These are phyloP conservation scores for Boletales sp. DNA, from an alignment of 768 basidiomycete species.

Conservation along the genomic window DNA sequence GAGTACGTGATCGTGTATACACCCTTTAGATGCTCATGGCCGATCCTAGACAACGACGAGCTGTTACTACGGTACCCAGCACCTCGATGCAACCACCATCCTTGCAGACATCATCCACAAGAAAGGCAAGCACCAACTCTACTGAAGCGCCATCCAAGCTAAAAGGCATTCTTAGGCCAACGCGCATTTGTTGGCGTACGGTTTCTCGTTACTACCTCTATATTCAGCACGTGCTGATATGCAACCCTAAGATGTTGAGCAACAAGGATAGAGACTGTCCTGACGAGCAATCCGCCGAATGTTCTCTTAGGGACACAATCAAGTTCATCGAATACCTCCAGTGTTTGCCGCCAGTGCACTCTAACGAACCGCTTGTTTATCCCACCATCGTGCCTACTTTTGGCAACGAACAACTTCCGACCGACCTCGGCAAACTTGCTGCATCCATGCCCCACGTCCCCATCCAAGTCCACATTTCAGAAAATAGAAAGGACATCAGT, in stretches of 20 bases:
- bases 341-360: constrained; percentile 38
- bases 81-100: constrained; percentile 74
- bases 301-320: constrained; percentile 60
- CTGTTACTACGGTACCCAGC: constrained; percentile 86
- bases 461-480: constrained; percentile 92
- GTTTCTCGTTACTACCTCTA: constrained; percentile 8
- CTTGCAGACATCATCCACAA: constrained; percentile 71
- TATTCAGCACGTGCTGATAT: neutral
- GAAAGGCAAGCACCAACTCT: constrained; percentile 40
- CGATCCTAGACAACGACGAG: constrained; percentile 74
- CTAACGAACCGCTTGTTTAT: constrained; percentile 62
- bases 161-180: constrained; percentile 47
- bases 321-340: constrained; percentile 69
- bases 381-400: constrained; percentile 96
- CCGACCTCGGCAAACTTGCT: constrained; percentile 57
- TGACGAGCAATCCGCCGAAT: constrained; percentile 51
- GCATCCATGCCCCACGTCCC: constrained; percentile 54
- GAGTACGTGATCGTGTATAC: constrained; percentile 48
- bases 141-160: constrained; percentile 1
- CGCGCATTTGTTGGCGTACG: constrained; percentile 82
- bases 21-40: constrained; percentile 1
- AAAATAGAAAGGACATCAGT: constrained; percentile 72
- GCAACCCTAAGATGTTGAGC: constrained; percentile 26
- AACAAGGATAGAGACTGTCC: constrained; percentile 61
- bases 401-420: constrained; percentile 71